phyloP scores from a whole-genome alignment of 139 green algal genomes.

The Picochlorum sp. region DNA sequence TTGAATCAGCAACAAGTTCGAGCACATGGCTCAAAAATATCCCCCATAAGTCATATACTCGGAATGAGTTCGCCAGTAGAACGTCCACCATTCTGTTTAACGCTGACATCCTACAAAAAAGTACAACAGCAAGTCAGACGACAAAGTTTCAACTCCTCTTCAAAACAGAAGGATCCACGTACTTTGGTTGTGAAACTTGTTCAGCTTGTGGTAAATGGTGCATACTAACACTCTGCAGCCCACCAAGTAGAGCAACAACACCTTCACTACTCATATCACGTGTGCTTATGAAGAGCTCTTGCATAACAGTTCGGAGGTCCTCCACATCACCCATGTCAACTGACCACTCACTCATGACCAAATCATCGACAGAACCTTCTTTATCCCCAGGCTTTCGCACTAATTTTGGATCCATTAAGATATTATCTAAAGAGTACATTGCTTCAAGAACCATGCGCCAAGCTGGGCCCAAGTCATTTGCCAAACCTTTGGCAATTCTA shows the following conservation, averaged over 20 bases:
- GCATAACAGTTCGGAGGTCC: constrained; percentile 45
- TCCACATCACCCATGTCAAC: constrained; percentile 36
- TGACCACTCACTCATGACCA: constrained; percentile 3
- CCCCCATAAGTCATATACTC: constrained; percentile 65
- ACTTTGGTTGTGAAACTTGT: constrained; percentile 23
- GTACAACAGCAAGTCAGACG: not conserved
- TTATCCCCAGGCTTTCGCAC: not conserved
- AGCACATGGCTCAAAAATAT: constrained; percentile 69
- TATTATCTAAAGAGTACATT: constrained; percentile 61
- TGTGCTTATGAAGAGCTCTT: constrained; percentile 60
- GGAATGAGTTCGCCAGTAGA: constrained; percentile 52
- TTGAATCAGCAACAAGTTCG: constrained; percentile 45
- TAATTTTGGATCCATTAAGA: constrained; percentile 57
- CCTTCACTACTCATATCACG: constrained; percentile 49
- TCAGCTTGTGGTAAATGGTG: constrained; percentile 23
- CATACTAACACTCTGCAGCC: constrained; percentile 35
- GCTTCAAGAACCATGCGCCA: constrained; percentile 66
- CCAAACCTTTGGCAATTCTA: constrained; percentile 62
- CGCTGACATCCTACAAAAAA: constrained; percentile 38
- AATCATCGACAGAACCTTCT: not conserved
- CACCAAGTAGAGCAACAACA: constrained; percentile 46
- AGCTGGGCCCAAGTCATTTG: constrained; percentile 38
- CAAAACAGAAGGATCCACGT: constrained; percentile 11
- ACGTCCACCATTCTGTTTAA: constrained; percentile 67
- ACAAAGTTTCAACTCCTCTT: constrained; percentile 1